Conservation (phyloP, 371 early-diverging fungal genomes). For the Mortierella sp. region DNA sequence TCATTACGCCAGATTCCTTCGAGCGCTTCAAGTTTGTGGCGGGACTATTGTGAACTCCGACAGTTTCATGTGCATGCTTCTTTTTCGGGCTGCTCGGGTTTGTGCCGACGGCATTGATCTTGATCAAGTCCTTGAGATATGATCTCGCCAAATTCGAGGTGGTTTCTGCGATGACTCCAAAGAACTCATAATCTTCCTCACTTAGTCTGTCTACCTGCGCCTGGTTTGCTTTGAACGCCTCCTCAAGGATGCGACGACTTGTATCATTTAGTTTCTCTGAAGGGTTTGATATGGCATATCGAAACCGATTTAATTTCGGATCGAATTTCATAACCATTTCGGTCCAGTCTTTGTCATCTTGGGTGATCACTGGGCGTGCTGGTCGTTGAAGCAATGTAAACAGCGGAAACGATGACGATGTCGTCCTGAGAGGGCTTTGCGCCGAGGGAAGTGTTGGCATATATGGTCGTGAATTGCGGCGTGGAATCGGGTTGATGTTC, state of each 20-base stretch:
- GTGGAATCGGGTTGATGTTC: background rate
- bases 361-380: background rate
- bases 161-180: conserved; percentile 3
- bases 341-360: background rate
- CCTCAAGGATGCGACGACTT: background rate
- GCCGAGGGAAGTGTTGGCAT: background rate
- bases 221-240: conserved; percentile 4
- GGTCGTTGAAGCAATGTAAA: background rate
- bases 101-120: background rate
- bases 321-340: conserved; percentile 6
- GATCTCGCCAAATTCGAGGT: background rate
- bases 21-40: background rate
- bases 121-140: background rate
- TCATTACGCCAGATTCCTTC: background rate
- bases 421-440: background rate
- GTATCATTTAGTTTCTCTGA: background rate
- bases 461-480: background rate
- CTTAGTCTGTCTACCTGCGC: background rate
- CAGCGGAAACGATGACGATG: background rate
- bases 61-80: too few species aligned
- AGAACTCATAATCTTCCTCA: conserved; percentile 17
- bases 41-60: background rate
- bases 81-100: background rate
- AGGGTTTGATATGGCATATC: conserved; percentile 10
- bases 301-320: background rate